A percentile compares a stretch with the other conserved stretches of the same genome.
phyloP scores from a whole-genome alignment of 1,284 basidiomycete species.

The Hortiboletus rubellus region DNA sequence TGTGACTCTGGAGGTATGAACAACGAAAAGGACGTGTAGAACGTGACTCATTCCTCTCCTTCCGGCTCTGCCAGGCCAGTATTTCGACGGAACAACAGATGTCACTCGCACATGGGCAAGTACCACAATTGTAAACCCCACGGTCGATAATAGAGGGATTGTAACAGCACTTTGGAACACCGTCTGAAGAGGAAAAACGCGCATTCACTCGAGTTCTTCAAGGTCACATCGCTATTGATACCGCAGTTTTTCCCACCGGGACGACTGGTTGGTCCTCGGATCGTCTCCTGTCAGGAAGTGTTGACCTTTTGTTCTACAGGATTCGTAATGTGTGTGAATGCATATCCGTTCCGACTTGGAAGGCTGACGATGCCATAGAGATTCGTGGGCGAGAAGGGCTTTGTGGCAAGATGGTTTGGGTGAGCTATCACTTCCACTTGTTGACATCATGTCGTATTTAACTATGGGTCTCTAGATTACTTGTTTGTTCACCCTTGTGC shows the following conservation, averaged over 20 bases:
- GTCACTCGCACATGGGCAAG: conserved; percentile 85
- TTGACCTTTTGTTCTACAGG: conserved; percentile 38
- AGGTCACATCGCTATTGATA: conserved; percentile 93
- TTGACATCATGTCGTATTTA: not conserved
- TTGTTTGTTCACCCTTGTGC: conserved; percentile 31
- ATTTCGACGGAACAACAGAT: conserved; percentile 93
- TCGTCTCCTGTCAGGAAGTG: not conserved
- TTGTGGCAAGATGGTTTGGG: conserved; percentile 93
- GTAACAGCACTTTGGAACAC: conserved; percentile 83
- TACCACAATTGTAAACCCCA: not conserved
- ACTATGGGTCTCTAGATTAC: conserved; percentile 39
- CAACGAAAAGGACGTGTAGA: not conserved
- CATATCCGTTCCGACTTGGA: not conserved
- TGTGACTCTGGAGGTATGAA: conserved; percentile 87
- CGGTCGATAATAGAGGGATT: not conserved
- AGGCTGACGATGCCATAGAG: conserved; percentile 47
- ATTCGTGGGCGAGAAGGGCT: conserved; percentile 80
- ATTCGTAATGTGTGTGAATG: conserved; percentile 51
- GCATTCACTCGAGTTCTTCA: conserved; percentile 94
- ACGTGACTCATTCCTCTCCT: not conserved
- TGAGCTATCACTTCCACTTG: conserved; percentile 33
- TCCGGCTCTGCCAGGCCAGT: conserved; percentile 63
- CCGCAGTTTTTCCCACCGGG: conserved; percentile 81
- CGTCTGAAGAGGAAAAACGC: conserved; percentile 79
- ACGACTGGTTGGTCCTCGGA: conserved; percentile 64